These are phyloP conservation scores for Saturnispora diversa DNA, from an alignment of 805 yeast species.

Conservation along the genomic window DNA sequence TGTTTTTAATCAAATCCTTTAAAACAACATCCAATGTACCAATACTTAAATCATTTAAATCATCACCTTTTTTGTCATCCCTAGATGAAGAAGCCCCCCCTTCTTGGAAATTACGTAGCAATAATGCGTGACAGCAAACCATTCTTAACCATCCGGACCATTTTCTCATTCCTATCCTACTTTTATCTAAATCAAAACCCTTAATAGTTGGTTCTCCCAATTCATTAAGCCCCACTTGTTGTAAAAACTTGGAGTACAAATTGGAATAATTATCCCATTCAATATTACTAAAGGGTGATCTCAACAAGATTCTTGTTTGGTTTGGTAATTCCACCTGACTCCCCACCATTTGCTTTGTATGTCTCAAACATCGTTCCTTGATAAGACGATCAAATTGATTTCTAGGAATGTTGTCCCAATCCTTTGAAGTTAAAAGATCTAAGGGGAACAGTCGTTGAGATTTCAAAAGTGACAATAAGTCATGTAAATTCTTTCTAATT, in stretches of 20 bases:
- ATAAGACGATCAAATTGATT: conserved; percentile 47
- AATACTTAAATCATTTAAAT: conserved; percentile 20
- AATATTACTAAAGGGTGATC: conserved; percentile 69
- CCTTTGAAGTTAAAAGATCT: conserved; percentile 22
- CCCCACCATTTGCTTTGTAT: conserved; percentile 76
- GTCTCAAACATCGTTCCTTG: conserved; percentile 54
- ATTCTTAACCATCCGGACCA: conserved; percentile 71
- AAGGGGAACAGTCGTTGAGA: conserved; percentile 68
- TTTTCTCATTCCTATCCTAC: conserved; percentile 43
- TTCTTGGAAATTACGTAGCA: conserved; percentile 15
- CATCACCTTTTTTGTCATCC: conserved; percentile 9
- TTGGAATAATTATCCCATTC: conserved; percentile 80
- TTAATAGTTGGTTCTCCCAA: conserved; percentile 42
- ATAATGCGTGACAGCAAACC: conserved; percentile 73
- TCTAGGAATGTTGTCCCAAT: conserved; percentile 25
- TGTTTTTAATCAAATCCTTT: conserved; percentile 50
- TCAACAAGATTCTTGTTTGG: conserved; percentile 61
- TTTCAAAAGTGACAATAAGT: conserved; percentile 60
- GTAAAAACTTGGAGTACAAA: conserved; percentile 50
- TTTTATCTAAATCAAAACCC: conserved; percentile 41
- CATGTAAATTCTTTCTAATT: conserved; percentile 55
- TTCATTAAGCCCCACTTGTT: conserved; percentile 45
- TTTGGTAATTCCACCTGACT: conserved; percentile 71
- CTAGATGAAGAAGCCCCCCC: conserved; percentile 11
- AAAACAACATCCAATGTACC: conserved; percentile 64